Evolutionary conservation across 495 filamentous ascomycete genomes (phyloP).

Genomic region (Symbiotaphrina buchneri): DNA sequence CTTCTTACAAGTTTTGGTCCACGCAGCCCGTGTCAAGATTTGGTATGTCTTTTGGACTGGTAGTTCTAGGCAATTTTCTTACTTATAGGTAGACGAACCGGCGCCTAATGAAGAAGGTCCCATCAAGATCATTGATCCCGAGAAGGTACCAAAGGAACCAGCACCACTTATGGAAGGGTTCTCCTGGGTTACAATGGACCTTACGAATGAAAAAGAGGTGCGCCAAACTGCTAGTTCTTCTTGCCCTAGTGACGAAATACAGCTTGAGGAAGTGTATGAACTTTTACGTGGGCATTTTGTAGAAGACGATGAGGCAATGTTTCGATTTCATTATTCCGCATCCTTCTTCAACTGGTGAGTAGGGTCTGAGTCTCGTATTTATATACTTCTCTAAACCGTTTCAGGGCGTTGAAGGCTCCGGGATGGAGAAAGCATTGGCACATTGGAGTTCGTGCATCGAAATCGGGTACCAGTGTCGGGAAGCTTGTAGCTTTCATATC

Average conservation of each 20-base stretch:
- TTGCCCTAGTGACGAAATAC: not conserved
- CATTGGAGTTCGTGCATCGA: slow-evolving; percentile 63
- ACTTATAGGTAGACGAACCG: slow-evolving; percentile 13
- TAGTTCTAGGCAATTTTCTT: slow-evolving; percentile 3
- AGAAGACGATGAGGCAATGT: slow-evolving; percentile 90
- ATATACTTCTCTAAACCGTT: not conserved
- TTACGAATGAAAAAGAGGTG: slow-evolving; percentile 38
- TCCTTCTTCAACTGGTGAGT: slow-evolving; percentile 73
- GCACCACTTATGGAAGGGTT: slow-evolving; percentile 49
- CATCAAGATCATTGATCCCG: slow-evolving; percentile 49
- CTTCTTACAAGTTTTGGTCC: slow-evolving; percentile 91
- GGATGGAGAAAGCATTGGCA: slow-evolving; percentile 97
- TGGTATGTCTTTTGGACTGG: slow-evolving; percentile 11
- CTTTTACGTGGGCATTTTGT: slow-evolving; percentile 84
- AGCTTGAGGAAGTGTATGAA: slow-evolving; percentile 66
- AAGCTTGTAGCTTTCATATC: slow-evolving; percentile 91
- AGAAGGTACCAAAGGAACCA: slow-evolving; percentile 48
- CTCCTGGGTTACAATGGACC: slow-evolving; percentile 83
- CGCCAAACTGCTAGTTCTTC: not conserved
- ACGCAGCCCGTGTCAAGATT: slow-evolving; percentile 89
- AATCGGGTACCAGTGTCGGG: slow-evolving; percentile 33
- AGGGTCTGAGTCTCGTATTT: not conserved
- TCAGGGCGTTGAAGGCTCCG: slow-evolving; percentile 79
- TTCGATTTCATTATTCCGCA: slow-evolving; percentile 82
- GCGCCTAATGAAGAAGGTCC: slow-evolving; percentile 27